phyloP scores from a whole-genome alignment of 345 rosid genomes.

The Ailanthus altissimus region DNA sequence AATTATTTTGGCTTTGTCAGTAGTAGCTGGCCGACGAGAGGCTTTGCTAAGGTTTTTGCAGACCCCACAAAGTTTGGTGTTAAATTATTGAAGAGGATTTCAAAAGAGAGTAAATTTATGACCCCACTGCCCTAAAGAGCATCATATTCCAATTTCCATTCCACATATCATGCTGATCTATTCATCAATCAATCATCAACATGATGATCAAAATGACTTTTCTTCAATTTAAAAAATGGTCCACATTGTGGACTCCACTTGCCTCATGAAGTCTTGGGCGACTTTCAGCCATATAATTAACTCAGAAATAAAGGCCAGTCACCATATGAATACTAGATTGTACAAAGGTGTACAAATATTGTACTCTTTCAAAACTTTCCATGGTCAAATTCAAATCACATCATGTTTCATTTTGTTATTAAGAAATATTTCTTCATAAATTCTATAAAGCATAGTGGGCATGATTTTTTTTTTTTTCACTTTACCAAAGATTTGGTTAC shows the following conservation, averaged over 20 bases:
- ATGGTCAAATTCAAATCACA: constrained; percentile 1
- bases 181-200: constrained; percentile 13
- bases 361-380: constrained; percentile 4
- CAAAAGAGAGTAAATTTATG: constrained; percentile 13
- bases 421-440: neutral
- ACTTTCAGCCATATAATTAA: neutral
- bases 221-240: neutral
- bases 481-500: constrained; percentile 6
- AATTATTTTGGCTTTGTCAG: constrained; percentile 10
- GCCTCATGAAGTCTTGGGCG: neutral
- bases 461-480: neutral
- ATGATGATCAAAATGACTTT: neutral
- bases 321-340: neutral
- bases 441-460: constrained; percentile 4
- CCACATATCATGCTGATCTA: constrained; percentile 3
- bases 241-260: constrained; percentile 6
- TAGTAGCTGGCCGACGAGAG: constrained; percentile 27
- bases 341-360: neutral
- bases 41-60: neutral
- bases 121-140: constrained; percentile 22
- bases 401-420: neutral
- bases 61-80: constrained; percentile 22
- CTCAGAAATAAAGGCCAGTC: neutral
- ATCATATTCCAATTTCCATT: neutral
- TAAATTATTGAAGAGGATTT: neutral